Evolutionary conservation across 768 basidiomycete genomes (phyloP).

Genomic region (Sporobolomyces pararoseus): DNA sequence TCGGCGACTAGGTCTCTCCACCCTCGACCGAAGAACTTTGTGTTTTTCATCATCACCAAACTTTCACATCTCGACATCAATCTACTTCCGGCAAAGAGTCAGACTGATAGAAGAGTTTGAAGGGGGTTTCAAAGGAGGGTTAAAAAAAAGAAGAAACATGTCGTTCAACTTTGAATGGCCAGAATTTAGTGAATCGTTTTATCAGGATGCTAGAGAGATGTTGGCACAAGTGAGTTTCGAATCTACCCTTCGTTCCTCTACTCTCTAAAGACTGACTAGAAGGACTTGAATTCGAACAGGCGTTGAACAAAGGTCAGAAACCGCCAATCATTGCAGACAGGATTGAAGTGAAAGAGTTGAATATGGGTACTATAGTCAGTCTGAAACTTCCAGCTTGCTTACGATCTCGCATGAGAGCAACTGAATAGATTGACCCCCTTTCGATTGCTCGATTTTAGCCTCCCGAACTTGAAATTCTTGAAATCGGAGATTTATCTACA

Average conservation of each 20-base stretch:
- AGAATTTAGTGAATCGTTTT: conserved; percentile 92
- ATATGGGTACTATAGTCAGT: conserved; percentile 90
- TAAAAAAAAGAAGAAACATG: conserved; percentile 44
- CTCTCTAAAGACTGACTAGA: neutral
- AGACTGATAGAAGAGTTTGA: too few species aligned
- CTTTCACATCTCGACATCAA: neutral
- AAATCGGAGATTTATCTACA: conserved; percentile 91
- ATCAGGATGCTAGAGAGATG: conserved; percentile 92
- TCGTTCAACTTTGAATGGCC: conserved; percentile 80
- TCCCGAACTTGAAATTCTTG: conserved; percentile 91
- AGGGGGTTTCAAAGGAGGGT: neutral
- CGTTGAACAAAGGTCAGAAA: conserved; percentile 93
- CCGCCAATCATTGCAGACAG: conserved; percentile 95
- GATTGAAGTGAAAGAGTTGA: conserved; percentile 96
- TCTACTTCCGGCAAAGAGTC: neutral
- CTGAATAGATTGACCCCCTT: too few species aligned
- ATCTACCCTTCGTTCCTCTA: neutral
- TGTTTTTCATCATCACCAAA: too few species aligned
- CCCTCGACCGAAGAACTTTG: too few species aligned
- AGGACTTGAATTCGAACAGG: conserved; percentile 45
- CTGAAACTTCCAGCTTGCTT: neutral
- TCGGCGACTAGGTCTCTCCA: too few species aligned
- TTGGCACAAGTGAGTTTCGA: conserved; percentile 61
- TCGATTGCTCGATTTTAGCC: too few species aligned
- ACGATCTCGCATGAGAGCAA: too few species aligned